Base-by-base conservation (phyloP, 2,329 filamentous ascomycete species). In the Cladosporium cucumerinum region DNA sequence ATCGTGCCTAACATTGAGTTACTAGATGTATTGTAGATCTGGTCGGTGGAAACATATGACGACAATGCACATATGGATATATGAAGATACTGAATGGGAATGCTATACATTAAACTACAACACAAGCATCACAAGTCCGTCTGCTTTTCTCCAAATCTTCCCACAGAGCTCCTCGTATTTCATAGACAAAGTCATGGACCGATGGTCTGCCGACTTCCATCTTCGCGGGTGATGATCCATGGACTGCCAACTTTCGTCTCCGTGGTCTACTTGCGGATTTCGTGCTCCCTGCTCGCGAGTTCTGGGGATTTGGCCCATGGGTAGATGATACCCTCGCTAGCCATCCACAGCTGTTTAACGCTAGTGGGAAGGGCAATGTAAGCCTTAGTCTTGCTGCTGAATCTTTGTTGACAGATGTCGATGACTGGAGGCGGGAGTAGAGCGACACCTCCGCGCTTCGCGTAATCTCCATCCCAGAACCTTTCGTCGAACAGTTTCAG, bases 1-100 rank as follows among this genome's bases (percentile, higher is more conserved):
- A 69, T 86, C 12, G 70, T 77, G 68, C 83, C 84, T 0, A 79
- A 72, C 49, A 80, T 78, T n/a, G 82, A 85, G 71, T 67, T 85
- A 62, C 71, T 61, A 23, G 78, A 82, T 76, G 74, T 83, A 3
- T 26, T 58, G 16, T 58, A 43, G 10, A 43, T 11, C n/a, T 21
- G 18, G 4, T 21, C 7, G 10, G 39, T 8, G 39, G 39, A 18
- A 7, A 39, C 3, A 39, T 2, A n/a, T 18, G 2, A 39, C 16
- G 16, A n/a, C 12, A 36, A 4, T 16, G 34, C 34, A 36, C 34
- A n/a, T n/a, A 39, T 16, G 6, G n/a, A 39, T 6, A 18, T 39
- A 39, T n/a, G 5, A n/a, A 39, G 36, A 39, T 39, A n/a, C 36
- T 39, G 16, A n/a, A 39, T n/a, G 36, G 16, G 1, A 21, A 18